Conservation (phyloP, 306 rosid species). For the Datisca glomerata region DNA sequence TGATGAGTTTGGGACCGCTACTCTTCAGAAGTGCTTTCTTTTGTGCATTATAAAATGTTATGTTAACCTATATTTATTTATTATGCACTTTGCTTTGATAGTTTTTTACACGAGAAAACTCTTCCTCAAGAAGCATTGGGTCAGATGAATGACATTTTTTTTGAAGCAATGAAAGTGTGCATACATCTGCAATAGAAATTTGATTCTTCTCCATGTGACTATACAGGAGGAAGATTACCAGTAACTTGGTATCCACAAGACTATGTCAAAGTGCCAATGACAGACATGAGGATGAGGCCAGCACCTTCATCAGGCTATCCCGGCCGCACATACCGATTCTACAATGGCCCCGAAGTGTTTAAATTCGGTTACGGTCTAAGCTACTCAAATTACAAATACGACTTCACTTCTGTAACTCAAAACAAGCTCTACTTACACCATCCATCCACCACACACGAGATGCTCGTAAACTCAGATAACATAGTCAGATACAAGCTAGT, state of each 20-base stretch:
- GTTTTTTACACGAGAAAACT: constrained; percentile 3
- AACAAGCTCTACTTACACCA: constrained; percentile 46
- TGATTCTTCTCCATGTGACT: too few species aligned
- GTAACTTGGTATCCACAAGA: constrained; percentile 77
- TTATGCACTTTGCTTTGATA: too few species aligned
- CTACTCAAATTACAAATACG: constrained; percentile 55
- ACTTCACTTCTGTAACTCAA: constrained; percentile 32
- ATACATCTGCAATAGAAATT: too few species aligned
- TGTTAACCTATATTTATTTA: too few species aligned
- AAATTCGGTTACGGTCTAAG: constrained; percentile 87
- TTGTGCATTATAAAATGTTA: too few species aligned
- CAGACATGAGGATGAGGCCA: constrained; percentile 94
- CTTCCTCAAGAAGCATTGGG: too few species aligned
- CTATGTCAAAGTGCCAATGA: constrained; percentile 64
- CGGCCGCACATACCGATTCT: constrained; percentile 78
- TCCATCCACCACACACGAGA: constrained; percentile 23
- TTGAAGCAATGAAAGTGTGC: too few species aligned
- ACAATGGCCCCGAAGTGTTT: constrained; percentile 52
- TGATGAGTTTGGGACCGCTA: too few species aligned
- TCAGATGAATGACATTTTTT: too few species aligned
- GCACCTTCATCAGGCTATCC: constrained; percentile 58
- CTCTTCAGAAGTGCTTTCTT: too few species aligned
- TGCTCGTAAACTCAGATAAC: constrained; percentile 30
- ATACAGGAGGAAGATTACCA: constrained; percentile 84
- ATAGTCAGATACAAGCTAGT: constrained; percentile 38